Percentiles rank a stretch among this genome's conserved stretches.
Conservation (phyloP, 1,139 yeast genomes). For the Candida frijolesensis region DNA sequence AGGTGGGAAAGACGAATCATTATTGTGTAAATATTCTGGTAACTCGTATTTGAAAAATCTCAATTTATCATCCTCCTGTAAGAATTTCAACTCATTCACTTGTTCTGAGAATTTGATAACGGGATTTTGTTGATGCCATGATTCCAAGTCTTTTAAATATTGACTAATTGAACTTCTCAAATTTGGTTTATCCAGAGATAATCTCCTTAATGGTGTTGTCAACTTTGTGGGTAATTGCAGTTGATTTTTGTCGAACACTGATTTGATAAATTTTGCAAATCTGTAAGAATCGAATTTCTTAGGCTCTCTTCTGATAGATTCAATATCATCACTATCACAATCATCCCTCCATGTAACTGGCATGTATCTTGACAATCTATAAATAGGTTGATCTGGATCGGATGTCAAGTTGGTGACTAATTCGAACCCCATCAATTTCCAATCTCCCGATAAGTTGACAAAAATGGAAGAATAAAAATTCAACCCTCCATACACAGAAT, state of each 20-base stretch:
- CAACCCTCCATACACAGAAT: constrained; percentile 67
- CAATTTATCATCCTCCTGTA: constrained; percentile 52
- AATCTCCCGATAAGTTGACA: constrained; percentile 70
- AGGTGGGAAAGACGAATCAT: constrained; percentile 45
- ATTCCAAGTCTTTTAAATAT: constrained; percentile 48
- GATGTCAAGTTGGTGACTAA: constrained; percentile 54
- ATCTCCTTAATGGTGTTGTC: constrained; percentile 10
- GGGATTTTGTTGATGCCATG: constrained; percentile 41
- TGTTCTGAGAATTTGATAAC: constrained; percentile 52
- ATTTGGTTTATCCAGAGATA: constrained; percentile 19
- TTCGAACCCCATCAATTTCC: constrained; percentile 88
- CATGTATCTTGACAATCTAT: constrained; percentile 23
- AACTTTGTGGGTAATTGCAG: constrained; percentile 11
- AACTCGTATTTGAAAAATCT: constrained; percentile 51
- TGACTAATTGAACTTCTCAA: constrained; percentile 52
- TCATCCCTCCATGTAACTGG: constrained; percentile 9
- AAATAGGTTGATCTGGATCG: constrained; percentile 53
- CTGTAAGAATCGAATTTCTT: constrained; percentile 66
- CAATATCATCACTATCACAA: constrained; percentile 10
- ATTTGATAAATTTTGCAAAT: constrained; percentile 58
- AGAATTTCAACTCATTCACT: constrained; percentile 55
- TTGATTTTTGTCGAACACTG: constrained; percentile 29
- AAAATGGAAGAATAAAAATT: constrained; percentile 55
- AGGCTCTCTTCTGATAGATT: constrained; percentile 34
- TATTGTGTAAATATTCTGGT: constrained; percentile 27